Evolutionary conservation across 2,329 filamentous ascomycete genomes (phyloP).

Genomic region (Chrysoporthe cubensis): DNA sequence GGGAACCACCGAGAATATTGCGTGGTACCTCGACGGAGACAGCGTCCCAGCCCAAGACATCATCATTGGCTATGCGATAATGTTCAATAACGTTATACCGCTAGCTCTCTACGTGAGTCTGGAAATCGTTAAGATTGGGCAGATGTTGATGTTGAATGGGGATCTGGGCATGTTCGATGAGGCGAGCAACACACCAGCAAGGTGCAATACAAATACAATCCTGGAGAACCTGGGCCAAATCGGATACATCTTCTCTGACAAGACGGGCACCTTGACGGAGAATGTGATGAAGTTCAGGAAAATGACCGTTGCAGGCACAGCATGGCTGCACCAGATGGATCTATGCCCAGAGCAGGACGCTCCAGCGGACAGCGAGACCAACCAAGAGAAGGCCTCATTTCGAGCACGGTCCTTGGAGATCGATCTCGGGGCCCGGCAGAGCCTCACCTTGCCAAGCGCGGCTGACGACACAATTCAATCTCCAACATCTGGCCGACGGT

Average conservation of each 20-base stretch:
- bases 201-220: conserved; percentile 92
- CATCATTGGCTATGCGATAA: conserved; percentile 88
- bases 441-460: conserved; percentile 30
- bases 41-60: conserved; percentile 78
- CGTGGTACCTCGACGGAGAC: conserved; percentile 77
- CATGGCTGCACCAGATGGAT: conserved; percentile 85
- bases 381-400: conserved; percentile 33
- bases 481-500: conserved; percentile 44
- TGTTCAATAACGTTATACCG: conserved; percentile 96
- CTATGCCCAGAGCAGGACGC: conserved; percentile 47
- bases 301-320: conserved; percentile 84
- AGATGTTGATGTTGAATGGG: conserved; percentile 76
- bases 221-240: conserved; percentile 93
- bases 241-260: conserved; percentile 89
- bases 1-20: conserved; percentile 63
- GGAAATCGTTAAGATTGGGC: conserved; percentile 81
- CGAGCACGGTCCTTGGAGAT: conserved; percentile 33
- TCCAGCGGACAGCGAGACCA: neutral
- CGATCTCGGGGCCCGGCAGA: conserved; percentile 2
- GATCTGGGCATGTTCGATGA: conserved; percentile 93
- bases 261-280: conserved; percentile 91
- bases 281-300: conserved; percentile 97
- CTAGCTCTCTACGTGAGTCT: conserved; percentile 89
- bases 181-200: conserved; percentile 80
- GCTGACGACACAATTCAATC: conserved; percentile 30